Evolutionary conservation across 2,329 filamentous ascomycete species (phyloP), one percentile per base, ranked within the genome.

Genomic region (Colletotrichum simmondsii): DNA sequence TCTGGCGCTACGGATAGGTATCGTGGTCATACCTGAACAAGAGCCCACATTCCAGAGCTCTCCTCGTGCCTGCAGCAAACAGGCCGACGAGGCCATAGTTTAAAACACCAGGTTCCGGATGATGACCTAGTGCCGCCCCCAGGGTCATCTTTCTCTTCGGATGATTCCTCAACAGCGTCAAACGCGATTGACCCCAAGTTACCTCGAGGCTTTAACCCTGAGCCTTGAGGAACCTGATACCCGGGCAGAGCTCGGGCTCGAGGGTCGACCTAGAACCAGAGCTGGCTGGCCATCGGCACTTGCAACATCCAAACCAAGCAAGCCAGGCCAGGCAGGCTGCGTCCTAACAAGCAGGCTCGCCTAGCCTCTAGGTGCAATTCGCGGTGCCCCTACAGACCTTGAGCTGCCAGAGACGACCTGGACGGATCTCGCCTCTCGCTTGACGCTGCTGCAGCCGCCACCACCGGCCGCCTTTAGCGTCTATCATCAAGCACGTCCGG

Each of bases 401-500:
- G 62, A 46, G 35, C 42, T 53, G 54, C 65, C 49, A 22, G 37
- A 19, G 37, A 59, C n/a, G 37, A 42, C 37, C 16, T 19, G 37
- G 37, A 52, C 56, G 58, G 54, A 58, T 53, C 58, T 59, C 57
- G 65, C 65, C 65, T 69, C 70, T 59, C 59, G 59, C 59, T 42
- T 70, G 26, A 61, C 71, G 66, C 71, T 73, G 66, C 71, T 73
- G 71, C 71, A 71, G 67, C 71, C 71, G 71, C 71, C 71, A 71
- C 71, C 70, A 35, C 69, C 65, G 65, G 65, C 24, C 69, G 5
- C 26, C 42, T 63, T 26, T 72, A 69, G 70, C 65, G 65, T 42
- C 56, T 65, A 30, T 65, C 46, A 30, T 60, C 66, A 65, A 28
- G 16, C 37, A 26, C 35, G 26, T 53, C 70, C 59, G 65, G 53